Conservation (phyloP, 768 basidiomycete species). For the Rhodotorula sphaerocarpa region DNA sequence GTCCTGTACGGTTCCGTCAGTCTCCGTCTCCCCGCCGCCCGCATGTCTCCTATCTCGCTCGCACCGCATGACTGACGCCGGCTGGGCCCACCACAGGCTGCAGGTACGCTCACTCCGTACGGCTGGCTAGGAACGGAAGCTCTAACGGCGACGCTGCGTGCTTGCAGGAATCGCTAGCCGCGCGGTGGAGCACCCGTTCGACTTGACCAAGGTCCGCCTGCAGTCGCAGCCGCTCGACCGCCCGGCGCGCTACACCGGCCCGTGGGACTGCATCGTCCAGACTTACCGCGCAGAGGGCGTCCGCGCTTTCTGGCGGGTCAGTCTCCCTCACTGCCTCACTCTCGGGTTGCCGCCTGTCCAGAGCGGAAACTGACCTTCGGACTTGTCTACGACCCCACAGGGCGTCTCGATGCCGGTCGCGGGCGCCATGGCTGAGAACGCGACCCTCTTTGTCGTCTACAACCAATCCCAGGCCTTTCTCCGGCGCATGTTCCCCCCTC, state of each 20-base stretch:
- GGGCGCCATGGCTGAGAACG: conserved; percentile 89
- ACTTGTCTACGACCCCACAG: too few species aligned
- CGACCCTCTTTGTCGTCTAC: conserved; percentile 76
- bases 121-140: too few species aligned
- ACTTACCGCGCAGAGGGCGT: conserved; percentile 77
- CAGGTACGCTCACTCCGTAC: background rate
- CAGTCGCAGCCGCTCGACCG: conserved; percentile 79
- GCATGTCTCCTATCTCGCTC: background rate
- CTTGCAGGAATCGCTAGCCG: conserved; percentile 84
- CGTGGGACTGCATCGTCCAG: conserved; percentile 72
- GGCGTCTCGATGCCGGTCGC: conserved; percentile 83
- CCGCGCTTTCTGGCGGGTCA: conserved; percentile 74
- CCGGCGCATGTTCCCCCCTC: conserved; percentile 38
- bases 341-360: background rate
- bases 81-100: too few species aligned
- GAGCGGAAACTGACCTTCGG: background rate
- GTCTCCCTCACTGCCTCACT: conserved; percentile 41
- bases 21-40: background rate
- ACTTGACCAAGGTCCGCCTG: conserved; percentile 86
- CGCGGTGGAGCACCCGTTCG: conserved; percentile 83
- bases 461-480: conserved; percentile 53
- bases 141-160: too few species aligned
- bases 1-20: conserved; percentile 36
- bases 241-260: conserved; percentile 66
- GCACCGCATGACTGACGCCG: conserved; percentile 1